Percentiles rank a stretch among this genome's conserved stretches.
Evolutionary conservation across 169 alveolate genomes (phyloP).

Genomic region (Cryptosporidium sp.): DNA sequence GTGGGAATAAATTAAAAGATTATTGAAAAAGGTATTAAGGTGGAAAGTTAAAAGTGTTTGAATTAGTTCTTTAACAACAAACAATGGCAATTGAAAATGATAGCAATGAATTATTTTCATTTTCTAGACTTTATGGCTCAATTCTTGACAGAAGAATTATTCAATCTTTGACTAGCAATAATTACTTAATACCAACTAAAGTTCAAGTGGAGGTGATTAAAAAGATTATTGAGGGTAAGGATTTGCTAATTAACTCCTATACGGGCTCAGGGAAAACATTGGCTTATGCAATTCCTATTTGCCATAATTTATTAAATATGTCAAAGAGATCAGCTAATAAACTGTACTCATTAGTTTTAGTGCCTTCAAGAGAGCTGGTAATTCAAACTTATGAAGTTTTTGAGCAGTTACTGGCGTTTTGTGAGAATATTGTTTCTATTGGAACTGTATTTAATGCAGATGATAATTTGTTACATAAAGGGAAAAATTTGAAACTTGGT

Average conservation of each 20-base stretch:
- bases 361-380: conserved; percentile 61
- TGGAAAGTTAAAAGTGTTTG: not conserved
- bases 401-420: conserved; percentile 12
- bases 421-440: conserved; percentile 25
- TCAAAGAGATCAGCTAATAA: conserved; percentile 6
- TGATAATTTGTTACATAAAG: conserved; percentile 44
- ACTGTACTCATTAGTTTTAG: conserved; percentile 37
- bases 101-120: not conserved
- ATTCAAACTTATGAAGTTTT: conserved; percentile 58
- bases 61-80: not conserved
- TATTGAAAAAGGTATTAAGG: conserved; percentile 1
- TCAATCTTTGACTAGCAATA: conserved; percentile 39
- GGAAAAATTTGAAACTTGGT: not conserved
- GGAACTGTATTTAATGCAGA: conserved; percentile 60
- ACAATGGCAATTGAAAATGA: not conserved
- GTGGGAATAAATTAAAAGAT: not conserved
- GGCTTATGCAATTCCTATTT: conserved; percentile 70
- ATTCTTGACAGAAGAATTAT: conserved; percentile 53
- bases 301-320: conserved; percentile 49
- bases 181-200: conserved; percentile 32
- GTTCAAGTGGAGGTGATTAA: conserved; percentile 46
- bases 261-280: conserved; percentile 72
- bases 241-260: conserved; percentile 41
- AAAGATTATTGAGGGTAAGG: conserved; percentile 58
- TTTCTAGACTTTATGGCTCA: conserved; percentile 52